phyloP scores from a whole-genome alignment of 179 eudicot species.

The Spinacia oleracea region DNA sequence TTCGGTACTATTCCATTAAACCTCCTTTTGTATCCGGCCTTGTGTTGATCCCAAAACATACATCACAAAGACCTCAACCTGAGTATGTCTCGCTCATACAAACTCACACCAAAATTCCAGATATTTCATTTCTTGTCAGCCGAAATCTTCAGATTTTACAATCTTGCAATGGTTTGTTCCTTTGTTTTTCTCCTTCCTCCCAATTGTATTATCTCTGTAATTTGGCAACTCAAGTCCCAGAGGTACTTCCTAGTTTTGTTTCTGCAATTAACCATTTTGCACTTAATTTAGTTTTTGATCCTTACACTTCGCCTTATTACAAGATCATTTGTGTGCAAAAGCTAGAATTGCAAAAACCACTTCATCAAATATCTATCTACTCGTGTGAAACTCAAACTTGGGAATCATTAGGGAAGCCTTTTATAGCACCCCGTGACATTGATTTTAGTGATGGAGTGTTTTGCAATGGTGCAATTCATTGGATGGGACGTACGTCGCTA shows the following conservation, averaged over 20 bases:
- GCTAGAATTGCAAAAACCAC: slow-evolving; percentile 4
- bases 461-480: slow-evolving; percentile 30
- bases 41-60: slow-evolving; percentile 26
- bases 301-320: slow-evolving; percentile 25
- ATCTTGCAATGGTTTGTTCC: slow-evolving; percentile 26
- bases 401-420: slow-evolving; percentile 18
- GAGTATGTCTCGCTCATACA: slow-evolving; percentile 26
- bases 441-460: slow-evolving; percentile 30
- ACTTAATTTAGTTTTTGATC: slow-evolving; percentile 21
- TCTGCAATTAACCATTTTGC: slow-evolving; percentile 3
- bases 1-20: slow-evolving; percentile 14
- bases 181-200: slow-evolving; percentile 16
- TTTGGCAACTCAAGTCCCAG: slow-evolving; percentile 7
- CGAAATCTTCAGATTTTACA: slow-evolving; percentile 22
- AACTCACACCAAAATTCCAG: slow-evolving; percentile 6
- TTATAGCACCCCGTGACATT: slow-evolving; percentile 20
- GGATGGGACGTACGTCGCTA: slow-evolving; percentile 26
- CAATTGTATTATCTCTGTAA: slow-evolving; percentile 17
- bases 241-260: slow-evolving; percentile 17
- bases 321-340: slow-evolving; percentile 30
- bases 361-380: slow-evolving; percentile 23
- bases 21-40: slow-evolving; percentile 27
- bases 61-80: slow-evolving; percentile 4
- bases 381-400: slow-evolving; percentile 21
- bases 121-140: slow-evolving; percentile 18